Evolutionary conservation across 345 rosid genomes (phyloP), one percentile per base, ranked within the genome.

Genomic region (Carallia brachiata): DNA sequence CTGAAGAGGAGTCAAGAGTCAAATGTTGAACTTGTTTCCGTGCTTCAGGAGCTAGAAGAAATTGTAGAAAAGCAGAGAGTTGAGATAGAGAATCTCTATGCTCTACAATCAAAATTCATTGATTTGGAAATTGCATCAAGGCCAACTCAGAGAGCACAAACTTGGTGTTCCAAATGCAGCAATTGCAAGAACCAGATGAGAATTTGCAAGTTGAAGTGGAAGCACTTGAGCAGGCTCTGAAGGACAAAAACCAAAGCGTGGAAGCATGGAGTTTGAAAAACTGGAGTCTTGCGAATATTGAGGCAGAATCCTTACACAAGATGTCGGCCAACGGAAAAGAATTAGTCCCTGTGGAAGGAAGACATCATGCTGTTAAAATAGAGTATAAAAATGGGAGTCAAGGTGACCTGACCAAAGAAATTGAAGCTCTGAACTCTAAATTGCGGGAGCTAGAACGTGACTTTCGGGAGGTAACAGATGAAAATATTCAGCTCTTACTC

Each of bases 391-490:
- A 59, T 36, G 57, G 54, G 54, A 32, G 67, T 44, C 66, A 71
- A 6, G 73, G 37, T 30, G 23, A 39, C 65, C 72, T 75, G 70
- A 73, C 61, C 6, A 68, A 30, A 64, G 88, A 84, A 78, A 80
- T 83, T 7, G 81, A 83, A 55, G 67, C 53, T 7, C 73, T 85
- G n/a, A 78, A 77, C 70, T 80, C 65, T 56, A 82, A 83, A 58
- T 71, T 85, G 68, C 85, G 70, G 70, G 89, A 83, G 71, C 78
- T 87, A 30, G 87, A 85, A 73, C 79, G 62, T 52, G 89, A 83
- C 54, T 87, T 89, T 70, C 76, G 77, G 64, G 91, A 85, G 82
- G 81, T 85, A 62, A 87, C 91, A 30, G 85, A 85, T 12, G 91
- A 87, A 77, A 85, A 87, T 62, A 82, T 87, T 44, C 81, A 81